Evolutionary conservation across 768 basidiomycete genomes (phyloP), one percentile per base, ranked within the genome.

Genomic region (Kondoa subrosea): DNA sequence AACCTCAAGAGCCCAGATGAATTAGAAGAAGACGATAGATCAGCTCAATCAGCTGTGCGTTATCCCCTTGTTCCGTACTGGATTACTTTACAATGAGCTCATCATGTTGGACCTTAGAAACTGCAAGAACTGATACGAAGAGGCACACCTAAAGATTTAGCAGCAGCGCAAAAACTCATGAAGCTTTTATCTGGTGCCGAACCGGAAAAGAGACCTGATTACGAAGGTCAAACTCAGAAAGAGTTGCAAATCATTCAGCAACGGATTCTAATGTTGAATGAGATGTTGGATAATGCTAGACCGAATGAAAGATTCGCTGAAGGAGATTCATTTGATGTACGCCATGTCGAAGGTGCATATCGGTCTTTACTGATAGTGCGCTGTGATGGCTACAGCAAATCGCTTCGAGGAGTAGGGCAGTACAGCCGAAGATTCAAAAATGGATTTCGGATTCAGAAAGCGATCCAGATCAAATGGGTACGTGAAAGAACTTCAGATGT

Each of bases 91-190:
- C 30, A 33, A 12, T 59, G 12, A n/a, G 4, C 40, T 8, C 12
- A 8, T 8, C 40, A 8, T 50, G 8, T 8, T 8, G 8, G 32
- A 2, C 16, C 56, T 15, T 71, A 81, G 79, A 97, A 99, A 80
- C 81, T 99, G n/a, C 95, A 99, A 78, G 95, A 99, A 76, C 84
- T 97, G 50, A 96, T 99, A 68, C 84, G 95, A 59, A 81, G 95
- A 66, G 95, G 93, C 16, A 93, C 93, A 25, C 95, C 95, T 0
- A 84, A 90, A 71, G 95, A 99, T 78, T 83, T 99, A 1, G 88
- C 87, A 0, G 89, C 87, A 3, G 95, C 95, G 15, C 92, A 99
- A 75, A 92, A 99, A 74, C 81, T 99, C 34, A 97, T 99, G 92
- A 97, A 97, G 76, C 79, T 85, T 0, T 82, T 99, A 59, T 87